phyloP scores from a whole-genome alignment of 1,284 basidiomycete genomes.

The Sanguinoderma infundibulare region DNA sequence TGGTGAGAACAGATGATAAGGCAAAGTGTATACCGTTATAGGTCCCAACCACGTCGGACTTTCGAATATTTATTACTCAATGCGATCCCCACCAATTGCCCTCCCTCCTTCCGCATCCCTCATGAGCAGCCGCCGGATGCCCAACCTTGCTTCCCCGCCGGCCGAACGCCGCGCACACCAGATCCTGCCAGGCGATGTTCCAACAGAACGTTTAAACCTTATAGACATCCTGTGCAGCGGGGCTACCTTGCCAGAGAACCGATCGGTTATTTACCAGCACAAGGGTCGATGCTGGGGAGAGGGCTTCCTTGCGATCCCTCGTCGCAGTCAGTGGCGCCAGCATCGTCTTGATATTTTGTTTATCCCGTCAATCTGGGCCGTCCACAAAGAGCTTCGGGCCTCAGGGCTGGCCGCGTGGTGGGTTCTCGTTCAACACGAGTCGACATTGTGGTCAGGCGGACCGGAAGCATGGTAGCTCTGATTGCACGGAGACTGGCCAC shows the following conservation, averaged over 20 bases:
- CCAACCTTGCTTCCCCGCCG: slow-evolving; percentile 1
- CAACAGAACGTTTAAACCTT: slow-evolving; percentile 1
- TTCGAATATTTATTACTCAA: slow-evolving; percentile 25
- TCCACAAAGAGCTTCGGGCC: not conserved
- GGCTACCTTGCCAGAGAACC: not conserved
- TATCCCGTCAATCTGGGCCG: slow-evolving; percentile 19
- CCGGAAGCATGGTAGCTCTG: slow-evolving; percentile 8
- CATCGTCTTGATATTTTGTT: slow-evolving; percentile 14
- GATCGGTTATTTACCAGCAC: not conserved
- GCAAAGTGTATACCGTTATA: slow-evolving; percentile 35
- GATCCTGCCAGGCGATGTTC: not conserved
- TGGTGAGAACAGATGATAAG: slow-evolving; percentile 35
- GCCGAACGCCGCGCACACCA: not conserved
- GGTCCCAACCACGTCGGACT: slow-evolving; percentile 34
- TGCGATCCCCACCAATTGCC: not conserved
- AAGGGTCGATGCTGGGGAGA: not conserved
- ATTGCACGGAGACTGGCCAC: not conserved
- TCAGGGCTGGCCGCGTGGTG: slow-evolving; percentile 12
- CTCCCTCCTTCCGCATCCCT: not conserved
- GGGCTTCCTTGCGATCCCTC: not conserved
- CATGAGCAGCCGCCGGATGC: not conserved
- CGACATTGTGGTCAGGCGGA: slow-evolving; percentile 5
- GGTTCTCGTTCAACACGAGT: not conserved
- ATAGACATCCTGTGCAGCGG: not conserved
- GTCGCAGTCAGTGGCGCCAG: not conserved